Evolutionary conservation across 139 green algal genomes (phyloP).

Genomic region (Chlamydomonas urium): DNA sequence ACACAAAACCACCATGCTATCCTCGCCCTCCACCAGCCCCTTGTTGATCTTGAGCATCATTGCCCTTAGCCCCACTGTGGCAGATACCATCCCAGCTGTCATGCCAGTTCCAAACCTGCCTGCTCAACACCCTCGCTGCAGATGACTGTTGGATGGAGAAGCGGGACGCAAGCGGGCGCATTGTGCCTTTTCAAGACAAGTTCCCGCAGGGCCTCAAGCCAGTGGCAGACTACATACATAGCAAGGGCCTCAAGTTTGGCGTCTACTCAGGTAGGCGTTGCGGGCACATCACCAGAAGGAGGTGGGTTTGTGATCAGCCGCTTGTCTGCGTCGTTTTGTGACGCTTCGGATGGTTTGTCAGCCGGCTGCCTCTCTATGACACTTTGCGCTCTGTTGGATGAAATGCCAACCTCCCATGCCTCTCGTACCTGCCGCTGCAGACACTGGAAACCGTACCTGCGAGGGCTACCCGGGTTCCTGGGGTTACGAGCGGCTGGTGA

Average conservation of each 20-base stretch:
- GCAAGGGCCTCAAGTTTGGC: constrained; percentile 61
- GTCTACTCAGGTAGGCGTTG: constrained; percentile 63
- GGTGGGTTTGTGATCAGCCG: too few species aligned
- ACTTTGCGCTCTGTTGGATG: too few species aligned
- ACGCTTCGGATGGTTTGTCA: too few species aligned
- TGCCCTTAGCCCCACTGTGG: neutral
- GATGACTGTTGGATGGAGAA: constrained; percentile 47
- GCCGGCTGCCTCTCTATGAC: too few species aligned
- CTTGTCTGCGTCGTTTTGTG: too few species aligned
- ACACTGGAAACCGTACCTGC: constrained; percentile 57
- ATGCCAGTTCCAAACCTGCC: neutral
- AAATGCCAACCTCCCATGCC: too few species aligned
- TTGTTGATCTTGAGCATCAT: neutral
- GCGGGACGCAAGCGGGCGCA: constrained; percentile 26
- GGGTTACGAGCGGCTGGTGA: constrained; percentile 39
- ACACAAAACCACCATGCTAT: neutral
- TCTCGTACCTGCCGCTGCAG: too few species aligned
- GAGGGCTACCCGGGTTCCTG: constrained; percentile 58
- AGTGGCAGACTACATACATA: constrained; percentile 49
- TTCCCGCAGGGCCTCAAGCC: constrained; percentile 45
- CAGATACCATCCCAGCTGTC: neutral
- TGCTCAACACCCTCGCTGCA: too few species aligned
- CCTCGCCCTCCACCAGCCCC: neutral
- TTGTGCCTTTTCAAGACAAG: constrained; percentile 36
- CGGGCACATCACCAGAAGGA: too few species aligned